phyloP scores from a whole-genome alignment of 2,329 filamentous ascomycete species.

The Monilinia polystroma region DNA sequence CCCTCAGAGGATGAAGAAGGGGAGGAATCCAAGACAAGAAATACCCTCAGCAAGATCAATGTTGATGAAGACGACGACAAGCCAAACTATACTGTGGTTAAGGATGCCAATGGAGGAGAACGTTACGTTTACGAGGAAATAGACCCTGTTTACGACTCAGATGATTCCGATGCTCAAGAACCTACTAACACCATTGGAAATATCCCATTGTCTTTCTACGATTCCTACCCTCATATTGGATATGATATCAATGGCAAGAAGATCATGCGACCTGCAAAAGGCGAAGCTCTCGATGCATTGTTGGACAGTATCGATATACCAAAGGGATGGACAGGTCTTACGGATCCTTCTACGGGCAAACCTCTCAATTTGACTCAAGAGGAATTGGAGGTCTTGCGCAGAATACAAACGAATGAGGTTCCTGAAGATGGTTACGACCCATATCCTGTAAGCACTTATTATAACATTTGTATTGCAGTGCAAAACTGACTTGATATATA shows the following conservation, averaged over 20 bases:
- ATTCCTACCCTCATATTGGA: constrained; percentile 95
- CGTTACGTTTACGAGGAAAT: constrained; percentile 94
- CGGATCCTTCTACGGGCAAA: constrained; percentile 90
- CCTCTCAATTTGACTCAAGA: constrained; percentile 83
- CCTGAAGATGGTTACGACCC: constrained; percentile 88
- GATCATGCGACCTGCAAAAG: constrained; percentile 92
- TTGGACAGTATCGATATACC: constrained; percentile 96
- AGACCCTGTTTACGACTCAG: constrained; percentile 91
- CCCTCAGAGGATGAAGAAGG: constrained; percentile 43
- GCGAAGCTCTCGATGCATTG: constrained; percentile 87
- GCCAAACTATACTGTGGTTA: constrained; percentile 57
- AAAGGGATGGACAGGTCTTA: constrained; percentile 95
- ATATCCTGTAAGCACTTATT: constrained; percentile 64
- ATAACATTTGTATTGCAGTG: background rate
- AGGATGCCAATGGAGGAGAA: constrained; percentile 85
- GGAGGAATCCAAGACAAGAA: constrained; percentile 42
- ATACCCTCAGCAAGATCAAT: constrained; percentile 44
- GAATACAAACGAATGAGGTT: constrained; percentile 84
- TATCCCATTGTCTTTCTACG: constrained; percentile 93
- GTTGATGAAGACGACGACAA: constrained; percentile 44
- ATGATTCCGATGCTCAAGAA: constrained; percentile 81
- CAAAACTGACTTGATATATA: constrained; percentile 40
- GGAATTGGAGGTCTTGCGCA: constrained; percentile 83
- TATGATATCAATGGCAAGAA: constrained; percentile 99
- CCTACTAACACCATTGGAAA: constrained; percentile 90